Evolutionary conservation across 2,329 filamentous ascomycete genomes (phyloP), one percentile per base, ranked within the genome.

Genomic region (Pseudofabraea citricarpa): DNA sequence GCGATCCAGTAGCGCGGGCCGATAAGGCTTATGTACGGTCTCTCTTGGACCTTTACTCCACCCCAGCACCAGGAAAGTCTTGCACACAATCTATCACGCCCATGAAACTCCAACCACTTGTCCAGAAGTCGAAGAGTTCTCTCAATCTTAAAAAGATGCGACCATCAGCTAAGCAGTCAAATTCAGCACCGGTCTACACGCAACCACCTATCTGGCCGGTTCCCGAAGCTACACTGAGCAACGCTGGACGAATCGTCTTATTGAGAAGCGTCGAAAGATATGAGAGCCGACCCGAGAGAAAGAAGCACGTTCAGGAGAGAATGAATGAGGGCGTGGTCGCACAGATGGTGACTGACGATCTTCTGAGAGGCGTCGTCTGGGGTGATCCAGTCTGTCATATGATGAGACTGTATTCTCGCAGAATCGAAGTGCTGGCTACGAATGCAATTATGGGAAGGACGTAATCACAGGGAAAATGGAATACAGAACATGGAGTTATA

Each of bases 381-480:
- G 89, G 89, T 0, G 88, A 95, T 60, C 85, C 87, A 0, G 70
- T 88, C 33, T 85, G 81, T 60, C 89, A 94, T 66, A 72, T 81
- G 53, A 94, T 95, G 89, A 78, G 71, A 46, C 58, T 93, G 16
- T 95, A 95, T 64, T 78, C 79, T 12, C 76, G 73, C 16, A 68
- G 89, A 41, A 77, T 94, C 35, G 84, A 93, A 60, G 68, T 71
- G 4, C 64, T 95, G 43, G 86, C 86, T 9, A 80, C 83, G 1
- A 79, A 74, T 45, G 86, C 83, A 9, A 80, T 85, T 9, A 84
- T 66, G 41, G 64, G 62, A 39, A 59, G 55, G 9, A 46, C 45
- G 12, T 55, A n/a, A 37, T n/a, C 21, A 7, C 19, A 21, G 19
- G 35, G 29, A 18, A 32, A 13, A 8, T 32, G 29, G 4, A 15